Conservation (phyloP, 371 early-diverging fungal species). For the Nosema muscidifuracis region DNA sequence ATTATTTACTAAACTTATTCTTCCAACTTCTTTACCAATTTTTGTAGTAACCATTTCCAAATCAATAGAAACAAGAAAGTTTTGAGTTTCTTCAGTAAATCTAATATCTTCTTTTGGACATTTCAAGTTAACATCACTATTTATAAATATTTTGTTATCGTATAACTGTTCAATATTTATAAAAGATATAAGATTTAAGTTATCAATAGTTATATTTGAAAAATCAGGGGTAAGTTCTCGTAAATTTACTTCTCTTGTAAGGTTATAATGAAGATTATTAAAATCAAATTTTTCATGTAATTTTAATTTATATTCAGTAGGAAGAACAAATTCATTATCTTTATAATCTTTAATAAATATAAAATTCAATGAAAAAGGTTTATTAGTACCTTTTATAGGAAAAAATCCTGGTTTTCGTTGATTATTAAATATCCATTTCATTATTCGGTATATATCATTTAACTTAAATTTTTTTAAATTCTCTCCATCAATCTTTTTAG, state of each 20-base stretch:
- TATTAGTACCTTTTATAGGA: slow-evolving; percentile 2
- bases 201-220: slow-evolving; percentile 11
- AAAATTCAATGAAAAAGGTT: neutral
- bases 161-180: slow-evolving; percentile 27
- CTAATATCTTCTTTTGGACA: slow-evolving; percentile 7
- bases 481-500: neutral
- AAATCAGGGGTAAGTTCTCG: slow-evolving; percentile 1
- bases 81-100: neutral
- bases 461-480: slow-evolving; percentile 25
- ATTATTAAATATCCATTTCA: slow-evolving; percentile 32
- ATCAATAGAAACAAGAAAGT: slow-evolving; percentile 57
- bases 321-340: slow-evolving; percentile 3
- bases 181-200: slow-evolving; percentile 13
- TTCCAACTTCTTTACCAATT: slow-evolving; percentile 52
- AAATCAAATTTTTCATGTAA: slow-evolving; percentile 31
- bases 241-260: slow-evolving; percentile 13
- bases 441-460: slow-evolving; percentile 33
- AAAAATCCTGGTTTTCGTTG: slow-evolving; percentile 24
- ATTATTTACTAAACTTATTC: slow-evolving; percentile 53
- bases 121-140: slow-evolving; percentile 5
- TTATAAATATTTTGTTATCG: slow-evolving; percentile 31
- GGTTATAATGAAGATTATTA: slow-evolving; percentile 2
- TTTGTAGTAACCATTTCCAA: slow-evolving; percentile 61
- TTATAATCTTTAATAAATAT: neutral
- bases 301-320: neutral